Evolutionary conservation across 2,329 filamentous ascomycete species (phyloP), one percentile per base, ranked within the genome.

Genomic region (Orbilia oligospora): DNA sequence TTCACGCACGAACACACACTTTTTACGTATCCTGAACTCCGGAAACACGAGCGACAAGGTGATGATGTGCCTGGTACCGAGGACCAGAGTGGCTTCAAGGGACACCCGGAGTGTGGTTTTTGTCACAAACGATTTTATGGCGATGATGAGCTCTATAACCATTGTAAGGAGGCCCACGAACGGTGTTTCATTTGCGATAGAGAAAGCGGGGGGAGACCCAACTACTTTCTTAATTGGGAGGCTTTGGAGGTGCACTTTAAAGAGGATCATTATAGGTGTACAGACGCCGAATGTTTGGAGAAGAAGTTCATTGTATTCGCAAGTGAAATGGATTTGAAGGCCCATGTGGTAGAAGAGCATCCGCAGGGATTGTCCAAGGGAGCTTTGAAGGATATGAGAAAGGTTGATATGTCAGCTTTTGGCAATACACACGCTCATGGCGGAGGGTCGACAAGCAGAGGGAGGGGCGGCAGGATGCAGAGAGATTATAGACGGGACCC

Each of bases 241-340:
- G 89, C 92, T 0, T 87, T 99, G 2, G 94, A 97, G 83, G 86
- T 90, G 44, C 96, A 99, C 84, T 98, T 98, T 83, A 88, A 89
- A 80, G 91, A 91, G 81, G 94, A 96, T 72, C 96, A 99, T 84
- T 97, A 91, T 83, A 86, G 94, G 0, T 99, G 96, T 83, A 84
- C 89, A 5, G 94, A 99, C 82, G 88, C 89, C 68, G 94, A 97
- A 83, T 99, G 96, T 82, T 84, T 96, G 83, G 96, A 98, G 82
- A 97, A 97, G 88, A 98, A 97, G 84, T 97, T 98, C 83, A 92
- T 98, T 33, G 96, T 98, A 0, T 99, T 99, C 81, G 93, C 93
- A 70, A 94, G 94, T 0, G 93, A 97, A 83, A 91, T 99, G 87
- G 96, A 99, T 82, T 86, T 99, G 56, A 97, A 98, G 84, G 96